Evolutionary conservation across 2,329 filamentous ascomycete species (phyloP).

Genomic region (Colletotrichum salicis): DNA sequence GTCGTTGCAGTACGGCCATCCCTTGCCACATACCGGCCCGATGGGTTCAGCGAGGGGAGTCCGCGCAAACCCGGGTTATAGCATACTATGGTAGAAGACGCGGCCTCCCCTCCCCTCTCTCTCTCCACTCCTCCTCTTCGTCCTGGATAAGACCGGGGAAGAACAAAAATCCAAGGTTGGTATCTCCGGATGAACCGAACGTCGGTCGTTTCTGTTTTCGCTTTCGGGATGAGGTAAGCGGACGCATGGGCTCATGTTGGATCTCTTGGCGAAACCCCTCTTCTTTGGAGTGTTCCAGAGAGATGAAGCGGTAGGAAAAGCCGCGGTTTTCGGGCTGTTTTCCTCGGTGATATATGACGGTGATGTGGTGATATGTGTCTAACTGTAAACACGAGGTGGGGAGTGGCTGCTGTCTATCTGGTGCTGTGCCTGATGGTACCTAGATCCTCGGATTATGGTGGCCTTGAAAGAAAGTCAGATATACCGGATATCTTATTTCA

Average conservation of each 20-base stretch:
- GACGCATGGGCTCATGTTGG: background rate
- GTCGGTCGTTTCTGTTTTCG: background rate
- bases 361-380: too few relatives aligned
- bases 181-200: constrained; percentile 19
- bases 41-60: background rate
- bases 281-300: background rate
- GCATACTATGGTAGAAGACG: background rate
- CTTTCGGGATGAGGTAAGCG: constrained; percentile 1
- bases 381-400: background rate
- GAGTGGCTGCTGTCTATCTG: background rate
- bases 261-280: background rate
- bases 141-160: background rate
- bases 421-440: background rate
- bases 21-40: background rate
- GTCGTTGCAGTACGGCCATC: background rate
- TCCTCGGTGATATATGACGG: background rate
- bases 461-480: background rate
- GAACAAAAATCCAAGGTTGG: background rate
- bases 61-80: background rate
- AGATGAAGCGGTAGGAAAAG: background rate
- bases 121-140: background rate
- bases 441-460: background rate
- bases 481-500: constrained; percentile 1
- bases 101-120: background rate
- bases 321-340: too few relatives aligned